Conservation (phyloP, 495 filamentous ascomycete genomes). For the Tuber melanosporum region DNA sequence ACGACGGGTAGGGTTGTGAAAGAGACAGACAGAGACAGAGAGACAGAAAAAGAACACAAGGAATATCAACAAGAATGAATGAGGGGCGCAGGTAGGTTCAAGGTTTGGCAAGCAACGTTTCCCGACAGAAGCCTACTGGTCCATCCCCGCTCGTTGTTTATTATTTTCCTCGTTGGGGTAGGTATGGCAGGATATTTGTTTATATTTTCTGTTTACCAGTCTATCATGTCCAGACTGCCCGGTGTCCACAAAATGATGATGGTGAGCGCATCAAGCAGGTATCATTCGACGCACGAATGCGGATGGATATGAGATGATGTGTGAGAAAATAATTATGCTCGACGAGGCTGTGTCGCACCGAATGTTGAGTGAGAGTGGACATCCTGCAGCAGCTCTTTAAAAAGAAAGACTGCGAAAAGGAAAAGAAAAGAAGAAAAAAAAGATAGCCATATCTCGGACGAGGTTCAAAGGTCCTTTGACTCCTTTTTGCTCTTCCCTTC, state of each 20-base stretch:
- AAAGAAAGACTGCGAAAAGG: not conserved
- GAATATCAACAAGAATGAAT: not conserved
- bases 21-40: not conserved
- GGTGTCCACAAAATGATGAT: not conserved
- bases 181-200: not conserved
- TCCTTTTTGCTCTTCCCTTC: slow-evolving; percentile 5
- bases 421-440: not conserved
- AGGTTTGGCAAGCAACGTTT: not conserved
- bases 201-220: not conserved
- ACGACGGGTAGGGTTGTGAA: not conserved
- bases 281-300: not conserved
- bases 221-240: not conserved
- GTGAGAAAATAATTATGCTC: not conserved
- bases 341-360: not conserved
- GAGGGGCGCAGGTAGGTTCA: not conserved
- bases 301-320: not conserved
- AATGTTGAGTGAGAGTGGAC: not conserved
- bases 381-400: not conserved
- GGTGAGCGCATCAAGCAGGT: slow-evolving; percentile 1
- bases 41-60: not conserved
- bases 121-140: not conserved
- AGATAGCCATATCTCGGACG: not conserved
- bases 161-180: not conserved
- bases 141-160: not conserved
- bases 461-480: slow-evolving; percentile 3